Evolutionary conservation across 768 basidiomycete genomes (phyloP).

Genomic region (Termitomyces sp.): DNA sequence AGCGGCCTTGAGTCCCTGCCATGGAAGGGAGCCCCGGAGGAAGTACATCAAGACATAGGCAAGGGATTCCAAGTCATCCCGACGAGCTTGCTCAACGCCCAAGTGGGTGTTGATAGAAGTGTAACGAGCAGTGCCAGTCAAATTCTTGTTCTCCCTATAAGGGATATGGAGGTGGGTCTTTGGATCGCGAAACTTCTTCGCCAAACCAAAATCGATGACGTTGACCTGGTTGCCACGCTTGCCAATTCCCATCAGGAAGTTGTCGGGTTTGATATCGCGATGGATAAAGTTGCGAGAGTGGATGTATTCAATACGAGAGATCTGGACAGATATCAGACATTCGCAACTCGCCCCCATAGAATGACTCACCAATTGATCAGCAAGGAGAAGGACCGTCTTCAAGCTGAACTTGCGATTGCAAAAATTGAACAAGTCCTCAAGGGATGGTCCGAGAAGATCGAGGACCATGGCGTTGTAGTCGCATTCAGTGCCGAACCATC

Average conservation of each 20-base stretch:
- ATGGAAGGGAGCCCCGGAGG: constrained; percentile 94
- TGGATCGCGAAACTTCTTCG: constrained; percentile 99
- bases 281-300: constrained; percentile 99
- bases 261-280: constrained; percentile 99
- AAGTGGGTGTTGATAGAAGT: constrained; percentile 99
- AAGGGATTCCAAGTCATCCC: constrained; percentile 96
- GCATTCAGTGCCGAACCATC: constrained; percentile 94
- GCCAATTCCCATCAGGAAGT: constrained; percentile 99
- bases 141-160: constrained; percentile 99
- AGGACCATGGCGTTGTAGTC: constrained; percentile 99
- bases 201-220: constrained; percentile 95
- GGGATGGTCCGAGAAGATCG: constrained; percentile 89
- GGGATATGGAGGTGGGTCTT: constrained; percentile 99
- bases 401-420: constrained; percentile 97
- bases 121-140: constrained; percentile 98
- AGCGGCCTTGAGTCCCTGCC: constrained; percentile 99
- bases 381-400: constrained; percentile 94
- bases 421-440: constrained; percentile 91
- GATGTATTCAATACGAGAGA: constrained; percentile 98
- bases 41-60: constrained; percentile 99
- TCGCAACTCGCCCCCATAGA: constrained; percentile 7
- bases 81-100: constrained; percentile 96
- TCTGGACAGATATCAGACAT: constrained; percentile 41
- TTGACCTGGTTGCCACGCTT: constrained; percentile 99
- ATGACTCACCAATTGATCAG: constrained; percentile 84